Conservation (phyloP, 257 asterid species). For the Nicotiana obtusifolia region DNA sequence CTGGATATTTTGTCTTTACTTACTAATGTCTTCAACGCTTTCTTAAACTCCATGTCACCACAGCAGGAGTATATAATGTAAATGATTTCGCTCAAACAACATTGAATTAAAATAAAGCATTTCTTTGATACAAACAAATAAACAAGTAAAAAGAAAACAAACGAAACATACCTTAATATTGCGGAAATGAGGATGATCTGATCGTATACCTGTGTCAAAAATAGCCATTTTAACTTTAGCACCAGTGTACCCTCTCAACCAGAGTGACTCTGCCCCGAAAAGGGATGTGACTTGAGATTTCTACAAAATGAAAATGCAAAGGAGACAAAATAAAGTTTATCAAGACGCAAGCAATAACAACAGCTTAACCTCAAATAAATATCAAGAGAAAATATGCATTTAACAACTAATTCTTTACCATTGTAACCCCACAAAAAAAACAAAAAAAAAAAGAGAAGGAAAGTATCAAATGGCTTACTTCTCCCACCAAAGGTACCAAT, state of each 20-base stretch:
- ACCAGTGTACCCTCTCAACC: slow-evolving; percentile 94
- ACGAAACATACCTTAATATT: slow-evolving; percentile 67
- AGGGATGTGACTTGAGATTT: slow-evolving; percentile 91
- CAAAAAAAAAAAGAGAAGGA: background rate
- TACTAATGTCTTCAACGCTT: too few relatives aligned
- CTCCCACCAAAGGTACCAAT: background rate
- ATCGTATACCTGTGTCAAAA: slow-evolving; percentile 93
- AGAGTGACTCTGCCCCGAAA: slow-evolving; percentile 91
- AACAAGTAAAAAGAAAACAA: background rate
- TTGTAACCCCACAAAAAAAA: background rate
- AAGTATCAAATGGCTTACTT: background rate
- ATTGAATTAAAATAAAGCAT: background rate
- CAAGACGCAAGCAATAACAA: background rate
- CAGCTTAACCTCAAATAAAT: slow-evolving; percentile 7
- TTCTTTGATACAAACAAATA: background rate
- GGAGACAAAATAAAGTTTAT: background rate
- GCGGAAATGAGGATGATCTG: slow-evolving; percentile 93
- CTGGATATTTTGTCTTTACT: too few relatives aligned
- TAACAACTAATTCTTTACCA: background rate
- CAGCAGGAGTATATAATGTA: background rate
- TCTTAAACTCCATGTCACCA: too few relatives aligned
- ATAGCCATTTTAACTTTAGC: slow-evolving; percentile 97
- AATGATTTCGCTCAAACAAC: background rate
- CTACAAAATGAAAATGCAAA: slow-evolving; percentile 44
- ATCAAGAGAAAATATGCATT: background rate